These are phyloP conservation scores for Entamoeba histolytica DNA, from an alignment of 208 protist genomes.

Conservation along the genomic window DNA sequence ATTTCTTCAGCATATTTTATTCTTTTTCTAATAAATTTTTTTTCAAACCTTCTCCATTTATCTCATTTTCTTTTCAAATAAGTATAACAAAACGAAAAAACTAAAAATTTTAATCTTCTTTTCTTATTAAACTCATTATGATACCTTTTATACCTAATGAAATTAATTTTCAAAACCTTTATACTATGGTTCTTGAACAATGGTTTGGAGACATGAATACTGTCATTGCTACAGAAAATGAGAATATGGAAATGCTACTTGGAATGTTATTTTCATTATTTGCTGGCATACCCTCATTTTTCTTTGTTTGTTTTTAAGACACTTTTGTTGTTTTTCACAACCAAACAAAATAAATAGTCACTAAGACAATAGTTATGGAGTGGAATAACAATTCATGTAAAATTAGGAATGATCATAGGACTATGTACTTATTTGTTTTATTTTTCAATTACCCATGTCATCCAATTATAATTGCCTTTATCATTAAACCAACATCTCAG, in stretches of 20 bases:
- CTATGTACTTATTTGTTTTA: neutral
- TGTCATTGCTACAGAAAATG: neutral
- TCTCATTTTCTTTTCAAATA: no score
- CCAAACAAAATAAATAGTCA: neutral
- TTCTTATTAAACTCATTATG: no score
- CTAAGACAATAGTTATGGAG: neutral
- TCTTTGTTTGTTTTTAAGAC: neutral
- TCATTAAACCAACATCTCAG: no score
- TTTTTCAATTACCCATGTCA: neutral
- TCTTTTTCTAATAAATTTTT: no score
- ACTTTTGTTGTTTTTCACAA: no score
- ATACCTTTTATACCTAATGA: neutral
- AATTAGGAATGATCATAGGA: neutral
- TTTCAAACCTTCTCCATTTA: no score
- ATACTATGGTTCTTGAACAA: neutral
- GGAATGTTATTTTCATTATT: neutral
- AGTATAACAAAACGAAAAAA: no score
- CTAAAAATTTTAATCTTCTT: no score
- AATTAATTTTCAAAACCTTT: neutral
- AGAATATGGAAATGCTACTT: neutral
- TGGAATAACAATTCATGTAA: neutral
- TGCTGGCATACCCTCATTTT: neutral
- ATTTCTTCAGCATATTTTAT: no score
- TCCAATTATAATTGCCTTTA: neutral
- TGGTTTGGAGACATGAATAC: neutral